These are phyloP conservation scores for Cryptosporidium sp. DNA, from an alignment of 169 alveolate genomes.

Conservation along the genomic window DNA sequence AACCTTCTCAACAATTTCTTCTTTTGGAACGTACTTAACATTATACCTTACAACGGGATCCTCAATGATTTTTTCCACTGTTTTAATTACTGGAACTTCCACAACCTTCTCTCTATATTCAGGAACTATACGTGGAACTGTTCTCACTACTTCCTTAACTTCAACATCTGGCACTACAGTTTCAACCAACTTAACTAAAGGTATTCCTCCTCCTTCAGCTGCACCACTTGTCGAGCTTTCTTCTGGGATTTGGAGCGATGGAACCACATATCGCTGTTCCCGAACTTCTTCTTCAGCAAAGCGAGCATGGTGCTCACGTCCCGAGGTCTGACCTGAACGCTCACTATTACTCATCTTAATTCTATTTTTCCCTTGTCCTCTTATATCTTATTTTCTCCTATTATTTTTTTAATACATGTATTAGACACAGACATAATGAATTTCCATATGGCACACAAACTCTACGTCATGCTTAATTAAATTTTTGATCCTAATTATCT, in stretches of 20 bases:
- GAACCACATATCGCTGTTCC: conserved; percentile 56
- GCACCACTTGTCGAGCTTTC: conserved; percentile 48
- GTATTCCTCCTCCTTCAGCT: conserved; percentile 82
- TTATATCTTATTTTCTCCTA: conserved; percentile 26
- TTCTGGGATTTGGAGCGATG: conserved; percentile 67
- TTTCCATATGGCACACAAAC: conserved; percentile 73
- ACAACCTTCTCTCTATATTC: conserved; percentile 86
- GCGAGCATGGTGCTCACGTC: conserved; percentile 76
- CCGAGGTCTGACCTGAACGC: conserved; percentile 75
- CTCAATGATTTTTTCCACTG: conserved; percentile 85
- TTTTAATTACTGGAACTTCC: conserved; percentile 86
- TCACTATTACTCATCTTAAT: conserved; percentile 75
- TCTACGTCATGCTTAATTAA: conserved; percentile 66
- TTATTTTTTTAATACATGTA: conserved; percentile 55
- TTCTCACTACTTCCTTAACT: conserved; percentile 83
- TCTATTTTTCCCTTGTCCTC: conserved; percentile 60
- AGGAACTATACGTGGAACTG: conserved; percentile 85
- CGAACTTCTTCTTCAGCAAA: conserved; percentile 71
- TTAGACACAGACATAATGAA: conserved; percentile 70
- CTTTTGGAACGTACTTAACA: conserved; percentile 84
- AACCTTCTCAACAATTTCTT: conserved; percentile 84
- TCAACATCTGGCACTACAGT: conserved; percentile 86
- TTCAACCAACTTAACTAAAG: conserved; percentile 84
- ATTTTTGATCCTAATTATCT: conserved; percentile 50
- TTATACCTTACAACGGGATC: conserved; percentile 83